Evolutionary conservation across 805 yeast species (phyloP), one percentile per base, ranked within the genome.

Genomic region (Wickerhamomyces hampshirensis): DNA sequence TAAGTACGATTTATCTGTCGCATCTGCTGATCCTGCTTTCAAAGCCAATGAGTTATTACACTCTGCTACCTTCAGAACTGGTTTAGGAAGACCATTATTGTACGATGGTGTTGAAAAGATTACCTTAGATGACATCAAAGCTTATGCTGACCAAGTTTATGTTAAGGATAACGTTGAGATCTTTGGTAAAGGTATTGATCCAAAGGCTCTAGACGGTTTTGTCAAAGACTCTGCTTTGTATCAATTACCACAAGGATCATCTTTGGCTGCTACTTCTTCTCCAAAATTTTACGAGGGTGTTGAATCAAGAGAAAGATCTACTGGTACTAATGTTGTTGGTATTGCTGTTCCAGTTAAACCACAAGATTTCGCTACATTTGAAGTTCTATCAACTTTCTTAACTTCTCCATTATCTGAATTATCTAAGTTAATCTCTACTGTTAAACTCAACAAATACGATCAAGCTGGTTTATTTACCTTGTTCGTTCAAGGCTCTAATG

Each of bases 401-500:
- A 55, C 72, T 33, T 62, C 78, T 40, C 73, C 83, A 61, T 73
- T 84, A 62, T 71, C 71, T 40, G 70, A 75, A 42, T 55, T 60
- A 34, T 59, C 80, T 30, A 71, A 78, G 37, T 68, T 75, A 46
- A 65, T 75, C 52, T 60, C 84, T 45, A 61, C 61, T 39, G 75
- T 71, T 44, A 51, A 69, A 52, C 67, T 84, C 53, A 66, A 69
- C 59, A 68, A 75, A 58, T 88, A 83, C 74, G 69, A 77, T 48
- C 88, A 81, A 58, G 85, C 88, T 42, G 85, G 91, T 39, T 73
- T 93, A 55, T 83, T 93, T 68, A 75, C 82, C 51, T 69, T 87
- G 38, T 64, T 76, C 38, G 80, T 82, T 44, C 56, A 76, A 44
- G 84, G 83, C 48, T 57, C 71, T 26, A 75, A 88, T 41, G 59